Evolutionary conservation across 306 rosid species (phyloP), one percentile per base, ranked within the genome.

Genomic region (Citrullus mucosospermus): DNA sequence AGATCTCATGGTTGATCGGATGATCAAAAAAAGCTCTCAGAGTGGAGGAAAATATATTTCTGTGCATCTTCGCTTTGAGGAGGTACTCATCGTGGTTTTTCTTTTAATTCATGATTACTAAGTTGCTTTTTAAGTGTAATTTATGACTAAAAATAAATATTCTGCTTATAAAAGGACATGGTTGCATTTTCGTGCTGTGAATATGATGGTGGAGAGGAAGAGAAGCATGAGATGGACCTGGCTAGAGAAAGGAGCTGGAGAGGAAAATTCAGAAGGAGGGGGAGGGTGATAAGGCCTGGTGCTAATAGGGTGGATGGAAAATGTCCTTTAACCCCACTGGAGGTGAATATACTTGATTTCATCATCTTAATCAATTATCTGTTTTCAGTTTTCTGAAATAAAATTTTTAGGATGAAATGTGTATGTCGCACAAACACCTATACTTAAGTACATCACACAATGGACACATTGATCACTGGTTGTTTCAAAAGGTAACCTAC

Each of bases 221-320:
- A 95, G 84, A 95, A 91, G 86, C 93, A 3, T 56, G 97, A 95
- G 86, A 95, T 95, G 97, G 98, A 95, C 79, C 83, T 89, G 79
- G 97, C 97, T 81, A 89, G 98, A 55, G 98, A 95, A 89, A 87
- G 97, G 86, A 86, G 98, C 80, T 95, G 97, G 97, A 92, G 97
- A 81, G 98, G 97, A 84, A 95, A 95, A 89, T 95, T 95, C 87
- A 88, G 87, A 87, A 89, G 88, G 84, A 87, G 90, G 85, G 93
- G 93, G 79, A 89, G 86, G 86, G 86, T 95, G 43, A 91, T 92
- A 84, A 91, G 91, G 88, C 97, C 98, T 16, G 97, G 97, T 83
- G 96, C 81, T 76, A 89, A 92, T 83, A 93, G 98, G 62, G 84
- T 95, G 53, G 95, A 92, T 87, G 98, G 98, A 80, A 95, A 81